Evolutionary conservation across 2,329 filamentous ascomycete species (phyloP).

Genomic region (Trichoderma brevicompactum): DNA sequence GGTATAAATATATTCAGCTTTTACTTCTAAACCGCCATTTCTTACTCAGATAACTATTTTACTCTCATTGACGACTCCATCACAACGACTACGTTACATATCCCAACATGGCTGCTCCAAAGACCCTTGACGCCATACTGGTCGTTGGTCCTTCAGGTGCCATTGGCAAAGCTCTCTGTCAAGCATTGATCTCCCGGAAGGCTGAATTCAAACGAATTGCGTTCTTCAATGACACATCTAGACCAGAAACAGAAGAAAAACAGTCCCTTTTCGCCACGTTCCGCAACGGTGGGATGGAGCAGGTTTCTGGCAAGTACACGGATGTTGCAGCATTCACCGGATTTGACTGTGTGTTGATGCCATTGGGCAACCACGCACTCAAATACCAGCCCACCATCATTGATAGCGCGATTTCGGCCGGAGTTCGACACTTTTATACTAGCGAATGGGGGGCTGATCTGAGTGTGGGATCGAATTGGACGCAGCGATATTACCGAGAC

Average conservation of each 20-base stretch:
- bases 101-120: neutral
- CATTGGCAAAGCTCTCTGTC: slow-evolving; percentile 2
- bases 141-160: slow-evolving; percentile 4
- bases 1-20: too few relatives aligned
- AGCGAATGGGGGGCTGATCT: slow-evolving; percentile 19
- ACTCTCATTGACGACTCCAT: neutral
- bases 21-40: too few relatives aligned
- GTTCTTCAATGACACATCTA: slow-evolving; percentile 16
- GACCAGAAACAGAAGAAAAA: slow-evolving; percentile 12
- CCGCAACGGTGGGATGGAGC: slow-evolving; percentile 4
- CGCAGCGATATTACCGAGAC: slow-evolving; percentile 18
- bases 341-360: slow-evolving; percentile 22
- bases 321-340: neutral
- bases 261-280: neutral
- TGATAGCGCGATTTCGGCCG: slow-evolving; percentile 3
- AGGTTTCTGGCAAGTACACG: slow-evolving; percentile 11
- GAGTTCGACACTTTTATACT: slow-evolving; percentile 20
- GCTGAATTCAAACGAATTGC: slow-evolving; percentile 17
- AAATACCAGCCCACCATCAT: slow-evolving; percentile 20
- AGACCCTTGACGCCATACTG: neutral
- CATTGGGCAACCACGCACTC: slow-evolving; percentile 14
- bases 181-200: neutral
- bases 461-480: slow-evolving; percentile 19
- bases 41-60: too few relatives aligned
- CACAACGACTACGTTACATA: neutral